Conservation (phyloP, 1,284 basidiomycete species). For the Leccinum fuscescens region DNA sequence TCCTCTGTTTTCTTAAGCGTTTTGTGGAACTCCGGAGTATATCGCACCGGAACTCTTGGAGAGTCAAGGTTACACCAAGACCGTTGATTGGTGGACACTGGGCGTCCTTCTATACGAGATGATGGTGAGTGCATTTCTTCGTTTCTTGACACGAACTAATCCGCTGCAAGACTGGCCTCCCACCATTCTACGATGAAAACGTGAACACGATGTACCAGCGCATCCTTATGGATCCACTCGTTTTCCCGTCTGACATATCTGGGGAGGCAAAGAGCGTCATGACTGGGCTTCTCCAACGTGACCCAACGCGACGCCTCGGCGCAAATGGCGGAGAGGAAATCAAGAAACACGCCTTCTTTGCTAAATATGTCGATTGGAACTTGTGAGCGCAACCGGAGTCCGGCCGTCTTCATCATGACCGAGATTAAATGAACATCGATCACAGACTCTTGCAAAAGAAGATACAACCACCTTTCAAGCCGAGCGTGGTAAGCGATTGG, state of each 20-base stretch:
- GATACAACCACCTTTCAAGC: conserved; percentile 98
- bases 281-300: conserved; percentile 84
- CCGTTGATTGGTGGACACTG: conserved; percentile 99
- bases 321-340: conserved; percentile 95
- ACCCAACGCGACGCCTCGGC: conserved; percentile 84
- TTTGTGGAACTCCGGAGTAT: conserved; percentile 99
- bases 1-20: conserved; percentile 53
- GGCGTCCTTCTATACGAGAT: conserved; percentile 98
- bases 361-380: conserved; percentile 92
- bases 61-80: conserved; percentile 98
- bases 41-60: conserved; percentile 94
- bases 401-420: not conserved
- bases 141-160: conserved; percentile 1
- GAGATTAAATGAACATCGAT: conserved; percentile 10
- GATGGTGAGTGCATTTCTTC: conserved; percentile 59
- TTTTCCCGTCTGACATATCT: conserved; percentile 90
- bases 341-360: conserved; percentile 94
- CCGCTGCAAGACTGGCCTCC: conserved; percentile 76
- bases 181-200: conserved; percentile 98
- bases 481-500: conserved; percentile 73
- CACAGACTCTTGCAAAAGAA: conserved; percentile 85
- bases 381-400: conserved; percentile 37
- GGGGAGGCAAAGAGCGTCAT: conserved; percentile 89
- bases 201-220: conserved; percentile 98
- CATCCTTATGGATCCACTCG: conserved; percentile 90